Conservation (phyloP, 768 basidiomycete genomes). For the Suillus cothurnatus region DNA sequence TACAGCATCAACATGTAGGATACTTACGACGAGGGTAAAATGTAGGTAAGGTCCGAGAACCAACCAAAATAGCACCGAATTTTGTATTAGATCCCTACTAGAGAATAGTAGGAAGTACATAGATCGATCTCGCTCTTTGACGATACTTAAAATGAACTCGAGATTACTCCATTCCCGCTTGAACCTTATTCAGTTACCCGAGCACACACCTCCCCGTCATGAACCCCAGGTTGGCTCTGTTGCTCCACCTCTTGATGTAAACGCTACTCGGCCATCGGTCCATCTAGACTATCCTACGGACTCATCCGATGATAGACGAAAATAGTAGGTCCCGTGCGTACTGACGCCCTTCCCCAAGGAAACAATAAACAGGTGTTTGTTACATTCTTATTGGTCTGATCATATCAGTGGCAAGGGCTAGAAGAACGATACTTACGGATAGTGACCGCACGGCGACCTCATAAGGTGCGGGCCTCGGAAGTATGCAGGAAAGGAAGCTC, state of each 20-base stretch:
- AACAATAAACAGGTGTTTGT: background rate
- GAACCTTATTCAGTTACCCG: background rate
- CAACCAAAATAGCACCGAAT: too few species aligned
- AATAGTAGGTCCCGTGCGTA: background rate
- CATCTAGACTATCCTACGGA: too few species aligned
- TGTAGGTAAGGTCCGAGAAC: background rate
- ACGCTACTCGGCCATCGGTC: background rate
- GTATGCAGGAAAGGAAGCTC: background rate
- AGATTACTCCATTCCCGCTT: too few species aligned
- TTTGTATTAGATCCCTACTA: too few species aligned
- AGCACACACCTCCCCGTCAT: background rate
- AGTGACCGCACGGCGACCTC: background rate
- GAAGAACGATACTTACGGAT: background rate
- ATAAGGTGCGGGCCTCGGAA: background rate
- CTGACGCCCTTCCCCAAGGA: background rate
- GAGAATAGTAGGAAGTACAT: too few species aligned
- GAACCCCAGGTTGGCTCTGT: background rate
- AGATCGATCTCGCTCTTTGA: too few species aligned
- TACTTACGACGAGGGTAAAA: background rate
- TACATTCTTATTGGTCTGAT: background rate
- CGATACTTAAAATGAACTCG: too few species aligned
- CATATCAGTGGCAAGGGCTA: background rate
- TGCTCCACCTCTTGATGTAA: background rate
- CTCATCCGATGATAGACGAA: background rate
- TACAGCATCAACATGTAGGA: background rate